Evolutionary conservation across 352 stramenopile genomes (phyloP), one percentile per base, ranked within the genome.

Genomic region (Pythium periplocum): DNA sequence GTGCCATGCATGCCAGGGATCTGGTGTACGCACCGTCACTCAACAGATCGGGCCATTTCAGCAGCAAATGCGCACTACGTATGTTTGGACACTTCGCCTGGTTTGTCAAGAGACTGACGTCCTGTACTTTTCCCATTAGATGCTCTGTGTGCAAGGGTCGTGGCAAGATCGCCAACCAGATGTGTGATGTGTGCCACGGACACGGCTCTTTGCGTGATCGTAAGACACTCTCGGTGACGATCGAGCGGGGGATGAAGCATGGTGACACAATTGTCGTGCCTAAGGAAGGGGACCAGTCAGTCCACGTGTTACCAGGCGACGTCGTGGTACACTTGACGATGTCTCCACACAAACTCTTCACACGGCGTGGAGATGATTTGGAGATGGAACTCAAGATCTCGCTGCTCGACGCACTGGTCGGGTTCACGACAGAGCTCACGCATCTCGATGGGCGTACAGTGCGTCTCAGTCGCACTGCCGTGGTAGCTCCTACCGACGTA

Each of bases 381-480:
- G 84, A 96, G 60, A 81, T 91, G 45, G 91, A 83, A 35, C 77
- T 97, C 26, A 83, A 93, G 54, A 97, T 98, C 62, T 83, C 87
- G 11, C 75, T 98, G 47, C 89, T 97, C 3, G 87, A 98, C 73
- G 90, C 92, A 5, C 78, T 98, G 45, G 64, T 95, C 55, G 94
- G 95, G 17, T 98, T 98, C 62, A 76, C 39, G 26, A 66, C 90
- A 7, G 73, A 82, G 38, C 62, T 98, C 36, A 75, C 56, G 32
- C 93, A 98, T 68, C 64, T 98, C 36, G 92, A 98, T 62, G 83
- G 73, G 26, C 85, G 83, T 49, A 51, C 79, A 43, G 90, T 98
- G 45, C 69, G 59, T 6, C 64, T 98, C 2, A 65, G 75, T 34
- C 74, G 90, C 11, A 50, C 90, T 37, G 47, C 48, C 17, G 69